Evolutionary conservation across 441 rosid species (phyloP), one percentile per base, ranked within the genome.

Genomic region (Croton laevigatus): DNA sequence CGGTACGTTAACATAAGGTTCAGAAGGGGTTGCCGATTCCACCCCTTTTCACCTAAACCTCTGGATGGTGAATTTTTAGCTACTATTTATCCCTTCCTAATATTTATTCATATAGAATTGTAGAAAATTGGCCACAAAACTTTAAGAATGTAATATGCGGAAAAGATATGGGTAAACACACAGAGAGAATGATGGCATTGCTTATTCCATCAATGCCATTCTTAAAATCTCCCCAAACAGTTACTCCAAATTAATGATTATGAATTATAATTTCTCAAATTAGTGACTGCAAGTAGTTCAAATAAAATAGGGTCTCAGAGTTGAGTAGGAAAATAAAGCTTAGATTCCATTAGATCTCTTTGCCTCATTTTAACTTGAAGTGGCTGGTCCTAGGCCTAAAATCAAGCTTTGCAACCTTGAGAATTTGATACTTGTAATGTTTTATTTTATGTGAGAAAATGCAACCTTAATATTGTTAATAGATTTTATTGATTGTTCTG

Each of bases 401-500:
- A 32, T 49, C 54, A 14, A 2, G 40, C 20, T 27, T 27, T 62
- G 66, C 52, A 8, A 62, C 36, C 36, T 17, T 8, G 11, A 22
- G 44, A 36, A 23, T 40, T 54, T 54, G 71, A 38, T 68, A 19
- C 40, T 42, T 42, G 13, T 32, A 11, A 23, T 54, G 51, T 57
- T 53, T 59, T 62, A 22, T 12, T 58, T 70, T 48, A 48, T 27
- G 32, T 27, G 32, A 70, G 46, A 6, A 9, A n/a, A 42, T 66
- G 63, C 68, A 42, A 64, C 17, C 8, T 71, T 8, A 37, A 60
- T 37, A 36, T 37, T 8, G 53, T 17, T 19, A 42, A 52, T 72
- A 44, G 51, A 10, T 23, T 40, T 45, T 68, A 16, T 65, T 54
- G n/a, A 51, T 32, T 59, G 63, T 42, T 27, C 46, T 34, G 34